Evolutionary conservation across 2,329 filamentous ascomycete species (phyloP).

Genomic region (Colletotrichum tanaceti): DNA sequence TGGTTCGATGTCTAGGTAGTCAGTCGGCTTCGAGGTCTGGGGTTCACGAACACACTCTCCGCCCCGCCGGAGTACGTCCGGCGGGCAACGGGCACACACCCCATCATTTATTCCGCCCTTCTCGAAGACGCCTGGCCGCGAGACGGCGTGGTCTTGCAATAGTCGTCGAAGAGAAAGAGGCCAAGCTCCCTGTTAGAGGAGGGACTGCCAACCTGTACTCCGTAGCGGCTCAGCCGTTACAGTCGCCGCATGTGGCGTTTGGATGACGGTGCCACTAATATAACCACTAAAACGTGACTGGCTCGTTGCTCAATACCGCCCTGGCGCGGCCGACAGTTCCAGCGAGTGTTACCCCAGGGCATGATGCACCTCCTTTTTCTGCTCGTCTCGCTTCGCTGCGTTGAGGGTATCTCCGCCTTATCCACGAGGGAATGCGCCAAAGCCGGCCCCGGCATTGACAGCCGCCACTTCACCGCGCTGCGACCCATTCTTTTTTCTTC

Average conservation of each 20-base stretch:
- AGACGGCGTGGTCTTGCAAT: not conserved
- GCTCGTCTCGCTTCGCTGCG: not conserved
- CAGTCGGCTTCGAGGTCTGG: not conserved
- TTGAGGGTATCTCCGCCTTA: not conserved
- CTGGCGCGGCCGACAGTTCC: conserved; percentile 12
- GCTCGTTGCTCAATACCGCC: too few species aligned
- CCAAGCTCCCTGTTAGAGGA: not conserved
- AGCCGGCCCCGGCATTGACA: conserved; percentile 10
- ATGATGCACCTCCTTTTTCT: not conserved
- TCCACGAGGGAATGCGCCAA: not conserved
- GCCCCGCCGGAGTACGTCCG: too few species aligned
- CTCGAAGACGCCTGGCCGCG: not conserved
- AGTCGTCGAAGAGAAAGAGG: not conserved
- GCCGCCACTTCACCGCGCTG: not conserved
- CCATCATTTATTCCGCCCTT: not conserved
- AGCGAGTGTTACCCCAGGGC: conserved; percentile 15
- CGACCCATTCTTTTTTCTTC: not conserved
- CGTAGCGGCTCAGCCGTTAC: conserved; percentile 6
- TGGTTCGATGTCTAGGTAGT: not conserved
- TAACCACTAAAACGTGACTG: too few species aligned
- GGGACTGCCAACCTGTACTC: conserved; percentile 3
- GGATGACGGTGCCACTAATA: not conserved
- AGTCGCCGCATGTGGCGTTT: not conserved
- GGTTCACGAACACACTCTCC: not conserved
- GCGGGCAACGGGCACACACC: not conserved